phyloP scores from a whole-genome alignment of 1,284 basidiomycete species.

The Boletellus deceptivus region DNA sequence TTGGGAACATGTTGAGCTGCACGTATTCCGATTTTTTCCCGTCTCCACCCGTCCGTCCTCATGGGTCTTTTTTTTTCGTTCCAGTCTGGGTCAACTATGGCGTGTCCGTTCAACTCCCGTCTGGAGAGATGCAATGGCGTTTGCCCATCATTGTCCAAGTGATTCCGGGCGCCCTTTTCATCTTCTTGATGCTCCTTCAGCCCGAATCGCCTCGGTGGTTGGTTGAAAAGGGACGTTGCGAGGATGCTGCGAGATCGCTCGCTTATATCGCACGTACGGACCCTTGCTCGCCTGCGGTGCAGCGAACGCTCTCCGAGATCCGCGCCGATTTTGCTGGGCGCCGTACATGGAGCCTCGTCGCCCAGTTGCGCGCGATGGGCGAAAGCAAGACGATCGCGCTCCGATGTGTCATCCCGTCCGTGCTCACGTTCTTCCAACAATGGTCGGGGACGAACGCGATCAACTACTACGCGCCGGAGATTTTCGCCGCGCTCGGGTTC shows the following conservation, averaged over 20 bases:
- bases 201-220: constrained; percentile 65
- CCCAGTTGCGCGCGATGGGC: constrained; percentile 44
- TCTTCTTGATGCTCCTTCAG: constrained; percentile 48
- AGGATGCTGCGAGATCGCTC: constrained; percentile 50
- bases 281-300: constrained; percentile 41
- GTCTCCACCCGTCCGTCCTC: constrained; percentile 1
- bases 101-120: constrained; percentile 35
- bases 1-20: constrained; percentile 52
- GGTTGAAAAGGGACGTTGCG: constrained; percentile 50
- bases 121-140: constrained; percentile 49
- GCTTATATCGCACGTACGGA: constrained; percentile 45
- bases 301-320: constrained; percentile 51
- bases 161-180: constrained; percentile 49
- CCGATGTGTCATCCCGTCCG: constrained; percentile 50
- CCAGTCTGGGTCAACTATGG: constrained; percentile 52
- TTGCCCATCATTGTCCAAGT: constrained; percentile 55
- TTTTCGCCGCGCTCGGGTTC: constrained; percentile 55
- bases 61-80: neutral
- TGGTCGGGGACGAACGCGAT: constrained; percentile 63
- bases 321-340: constrained; percentile 49
- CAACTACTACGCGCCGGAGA: constrained; percentile 52
- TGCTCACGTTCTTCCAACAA: constrained; percentile 59
- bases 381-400: constrained; percentile 43
- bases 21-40: constrained; percentile 23
- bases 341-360: constrained; percentile 35